phyloP scores from a whole-genome alignment of 805 yeast species.

The Pichia membranifaciens region DNA sequence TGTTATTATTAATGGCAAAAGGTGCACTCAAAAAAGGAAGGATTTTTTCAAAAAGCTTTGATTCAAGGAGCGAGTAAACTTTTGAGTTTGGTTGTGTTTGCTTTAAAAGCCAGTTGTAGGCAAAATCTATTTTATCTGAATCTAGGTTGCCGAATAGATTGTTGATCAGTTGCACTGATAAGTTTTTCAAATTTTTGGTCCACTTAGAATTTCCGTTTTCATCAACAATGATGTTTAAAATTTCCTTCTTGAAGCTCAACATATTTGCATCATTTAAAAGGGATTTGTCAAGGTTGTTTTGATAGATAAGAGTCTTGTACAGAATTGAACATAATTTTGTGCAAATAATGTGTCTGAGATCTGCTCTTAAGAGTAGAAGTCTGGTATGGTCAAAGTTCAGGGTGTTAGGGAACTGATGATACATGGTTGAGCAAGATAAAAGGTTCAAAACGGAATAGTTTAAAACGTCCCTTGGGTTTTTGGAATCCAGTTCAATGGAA shows the following conservation, averaged over 20 bases:
- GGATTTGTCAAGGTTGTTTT: constrained; percentile 30
- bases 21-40: constrained; percentile 1
- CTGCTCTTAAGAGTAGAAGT: constrained; percentile 71
- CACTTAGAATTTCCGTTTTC: constrained; percentile 84
- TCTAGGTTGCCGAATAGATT: constrained; percentile 26
- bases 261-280: constrained; percentile 31
- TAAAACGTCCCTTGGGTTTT: constrained; percentile 30
- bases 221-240: constrained; percentile 74
- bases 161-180: constrained; percentile 62
- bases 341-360: constrained; percentile 79
- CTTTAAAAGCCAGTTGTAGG: constrained; percentile 72
- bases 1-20: not conserved
- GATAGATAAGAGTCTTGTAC: constrained; percentile 58
- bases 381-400: constrained; percentile 81
- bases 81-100: constrained; percentile 81
- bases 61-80: constrained; percentile 73
- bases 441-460: constrained; percentile 54
- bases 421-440: constrained; percentile 74
- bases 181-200: constrained; percentile 74
- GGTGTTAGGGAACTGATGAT: constrained; percentile 75
- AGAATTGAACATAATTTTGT: constrained; percentile 66
- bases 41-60: constrained; percentile 33
- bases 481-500: constrained; percentile 18
- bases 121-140: constrained; percentile 48
- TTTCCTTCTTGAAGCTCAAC: constrained; percentile 56